phyloP scores from a whole-genome alignment of 179 eudicot species.

The Beta corolliflora region DNA sequence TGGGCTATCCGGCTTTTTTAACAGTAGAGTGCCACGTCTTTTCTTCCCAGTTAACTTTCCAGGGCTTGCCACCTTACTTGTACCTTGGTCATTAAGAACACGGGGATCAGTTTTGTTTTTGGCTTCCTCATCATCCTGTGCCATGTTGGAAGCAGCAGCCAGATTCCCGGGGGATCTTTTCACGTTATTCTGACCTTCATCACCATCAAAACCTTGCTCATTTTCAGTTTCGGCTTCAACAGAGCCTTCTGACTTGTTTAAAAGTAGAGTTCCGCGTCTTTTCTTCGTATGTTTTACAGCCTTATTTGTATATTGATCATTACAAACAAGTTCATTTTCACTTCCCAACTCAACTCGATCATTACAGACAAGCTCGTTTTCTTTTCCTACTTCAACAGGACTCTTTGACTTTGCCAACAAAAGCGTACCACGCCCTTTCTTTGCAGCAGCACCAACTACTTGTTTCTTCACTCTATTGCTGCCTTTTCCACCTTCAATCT shows the following conservation, averaged over 20 bases:
- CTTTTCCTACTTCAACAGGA: slow-evolving; percentile 45
- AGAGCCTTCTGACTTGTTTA: slow-evolving; percentile 30
- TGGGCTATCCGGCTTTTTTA: slow-evolving; percentile 28
- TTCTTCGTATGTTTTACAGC: slow-evolving; percentile 26
- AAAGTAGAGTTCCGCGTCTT: slow-evolving; percentile 26
- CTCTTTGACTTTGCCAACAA: slow-evolving; percentile 24
- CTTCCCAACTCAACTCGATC: slow-evolving; percentile 37
- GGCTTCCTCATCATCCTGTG: neutral
- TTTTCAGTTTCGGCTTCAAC: slow-evolving; percentile 51
- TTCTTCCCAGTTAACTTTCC: slow-evolving; percentile 29
- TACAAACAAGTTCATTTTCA: slow-evolving; percentile 37
- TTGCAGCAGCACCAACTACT: slow-evolving; percentile 14
- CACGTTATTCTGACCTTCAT: slow-evolving; percentile 30
- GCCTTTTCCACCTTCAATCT: slow-evolving; percentile 17
- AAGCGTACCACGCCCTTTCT: slow-evolving; percentile 28
- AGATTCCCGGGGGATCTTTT: slow-evolving; percentile 17
- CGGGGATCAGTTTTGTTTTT: slow-evolving; percentile 19
- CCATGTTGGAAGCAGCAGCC: slow-evolving; percentile 6
- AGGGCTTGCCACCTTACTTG: slow-evolving; percentile 9
- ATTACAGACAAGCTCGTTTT: slow-evolving; percentile 28
- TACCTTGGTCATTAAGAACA: slow-evolving; percentile 16
- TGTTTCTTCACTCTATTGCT: slow-evolving; percentile 12
- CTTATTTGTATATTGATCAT: slow-evolving; percentile 31
- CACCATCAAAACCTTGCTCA: slow-evolving; percentile 30
- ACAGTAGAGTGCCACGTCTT: slow-evolving; percentile 32